Evolutionary conservation across 805 yeast species (phyloP).

Genomic region (Nakazawaea sp.): DNA sequence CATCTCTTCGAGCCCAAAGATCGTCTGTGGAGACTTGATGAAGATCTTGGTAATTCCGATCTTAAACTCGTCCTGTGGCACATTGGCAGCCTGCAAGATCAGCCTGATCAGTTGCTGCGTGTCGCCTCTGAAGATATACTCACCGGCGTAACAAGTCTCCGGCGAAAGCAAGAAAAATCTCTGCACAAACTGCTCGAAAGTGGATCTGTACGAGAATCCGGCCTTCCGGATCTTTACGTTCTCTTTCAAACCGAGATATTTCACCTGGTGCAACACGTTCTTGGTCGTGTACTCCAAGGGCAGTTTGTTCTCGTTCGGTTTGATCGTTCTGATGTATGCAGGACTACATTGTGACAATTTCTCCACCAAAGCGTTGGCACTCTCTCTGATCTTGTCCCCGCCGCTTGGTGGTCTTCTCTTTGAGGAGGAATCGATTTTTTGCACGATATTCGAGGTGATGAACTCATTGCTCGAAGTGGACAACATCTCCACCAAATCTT

Average conservation of each 20-base stretch:
- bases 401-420: conserved; percentile 91
- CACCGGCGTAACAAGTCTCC: conserved; percentile 87
- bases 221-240: conserved; percentile 97
- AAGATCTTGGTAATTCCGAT: conserved; percentile 89
- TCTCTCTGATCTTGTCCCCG: conserved; percentile 84
- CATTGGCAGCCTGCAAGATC: conserved; percentile 47
- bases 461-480: conserved; percentile 66
- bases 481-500: conserved; percentile 77
- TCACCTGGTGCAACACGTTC: conserved; percentile 92
- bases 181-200: conserved; percentile 93
- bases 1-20: conserved; percentile 92
- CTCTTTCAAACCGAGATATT: conserved; percentile 92
- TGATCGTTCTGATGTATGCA: conserved; percentile 93
- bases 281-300: conserved; percentile 84
- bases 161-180: conserved; percentile 85
- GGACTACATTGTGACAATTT: conserved; percentile 90
- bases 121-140: conserved; percentile 53
- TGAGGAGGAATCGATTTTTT: conserved; percentile 54
- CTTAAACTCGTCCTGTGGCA: conserved; percentile 80
- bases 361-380: conserved; percentile 86
- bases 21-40: conserved; percentile 93
- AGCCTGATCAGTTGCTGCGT: conserved; percentile 44
- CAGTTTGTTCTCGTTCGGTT: conserved; percentile 90
- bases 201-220: conserved; percentile 96
- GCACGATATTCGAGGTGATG: conserved; percentile 54